phyloP scores from a whole-genome alignment of 2,329 filamentous ascomycete genomes.

The Fusarium pseudocircinatum region DNA sequence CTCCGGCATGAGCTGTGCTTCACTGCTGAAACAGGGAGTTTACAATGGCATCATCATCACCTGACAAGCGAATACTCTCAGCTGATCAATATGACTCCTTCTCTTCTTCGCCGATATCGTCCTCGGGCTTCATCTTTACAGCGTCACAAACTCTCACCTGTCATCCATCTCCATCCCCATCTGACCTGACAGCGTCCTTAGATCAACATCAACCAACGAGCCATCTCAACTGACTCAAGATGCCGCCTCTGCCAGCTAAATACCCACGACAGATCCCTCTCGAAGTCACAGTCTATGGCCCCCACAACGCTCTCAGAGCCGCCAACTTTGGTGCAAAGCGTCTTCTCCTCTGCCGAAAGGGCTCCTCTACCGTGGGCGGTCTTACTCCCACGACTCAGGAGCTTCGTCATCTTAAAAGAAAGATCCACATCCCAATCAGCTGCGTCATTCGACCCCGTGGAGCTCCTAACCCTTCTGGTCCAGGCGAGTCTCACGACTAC shows the following conservation, averaged over 20 bases:
- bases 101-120: not conserved
- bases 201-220: not conserved
- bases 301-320: constrained; percentile 52
- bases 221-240: not conserved
- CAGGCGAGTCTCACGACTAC: constrained; percentile 53
- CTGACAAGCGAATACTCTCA: not conserved
- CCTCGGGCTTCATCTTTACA: not conserved
- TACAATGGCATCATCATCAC: constrained; percentile 2
- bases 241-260: not conserved
- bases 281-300: constrained; percentile 65
- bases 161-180: not conserved
- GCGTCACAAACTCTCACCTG: not conserved
- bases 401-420: constrained; percentile 45
- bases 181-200: not conserved
- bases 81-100: not conserved
- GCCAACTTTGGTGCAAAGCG: constrained; percentile 57
- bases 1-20: not conserved
- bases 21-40: not conserved
- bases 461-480: constrained; percentile 13
- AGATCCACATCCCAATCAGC: constrained; percentile 54
- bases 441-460: constrained; percentile 65
- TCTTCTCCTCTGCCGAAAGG: constrained; percentile 63
- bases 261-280: constrained; percentile 47
- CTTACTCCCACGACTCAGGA: constrained; percentile 59
- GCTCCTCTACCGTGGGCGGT: constrained; percentile 62